Conservation (phyloP, 148 eudicot genomes). For the Polygonum maritimum region DNA sequence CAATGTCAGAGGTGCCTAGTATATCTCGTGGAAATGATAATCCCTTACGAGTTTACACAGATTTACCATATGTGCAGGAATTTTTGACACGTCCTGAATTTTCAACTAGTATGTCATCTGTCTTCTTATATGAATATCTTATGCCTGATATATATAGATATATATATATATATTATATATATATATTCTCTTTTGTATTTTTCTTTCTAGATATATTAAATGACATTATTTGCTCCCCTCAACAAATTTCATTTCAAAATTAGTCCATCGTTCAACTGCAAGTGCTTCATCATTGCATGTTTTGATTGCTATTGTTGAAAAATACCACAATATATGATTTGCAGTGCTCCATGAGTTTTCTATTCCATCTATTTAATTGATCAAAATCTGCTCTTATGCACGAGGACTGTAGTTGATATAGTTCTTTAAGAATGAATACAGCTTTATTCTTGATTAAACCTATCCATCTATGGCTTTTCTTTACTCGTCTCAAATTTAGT, state of each 20-base stretch:
- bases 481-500: not conserved
- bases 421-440: not conserved
- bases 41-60: slow-evolving; percentile 64
- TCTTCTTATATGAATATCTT: slow-evolving; percentile 1
- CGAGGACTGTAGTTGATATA: not conserved
- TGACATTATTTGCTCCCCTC: not conserved
- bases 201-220: not conserved
- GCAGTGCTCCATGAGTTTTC: not conserved
- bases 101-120: slow-evolving; percentile 45
- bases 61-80: slow-evolving; percentile 76
- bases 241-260: not conserved
- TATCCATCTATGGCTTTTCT: not conserved
- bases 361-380: not conserved
- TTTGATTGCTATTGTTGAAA: not conserved
- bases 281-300: not conserved
- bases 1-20: slow-evolving; percentile 25
- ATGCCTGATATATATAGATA: not conserved
- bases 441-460: not conserved
- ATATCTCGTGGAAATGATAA: slow-evolving; percentile 27
- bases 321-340: not conserved
- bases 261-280: not conserved
- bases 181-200: not conserved
- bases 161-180: not conserved
- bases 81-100: slow-evolving; percentile 77
- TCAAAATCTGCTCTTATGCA: not conserved